Conservation (phyloP, 495 filamentous ascomycete species). For the Podospora bellae-mahoneyi region DNA sequence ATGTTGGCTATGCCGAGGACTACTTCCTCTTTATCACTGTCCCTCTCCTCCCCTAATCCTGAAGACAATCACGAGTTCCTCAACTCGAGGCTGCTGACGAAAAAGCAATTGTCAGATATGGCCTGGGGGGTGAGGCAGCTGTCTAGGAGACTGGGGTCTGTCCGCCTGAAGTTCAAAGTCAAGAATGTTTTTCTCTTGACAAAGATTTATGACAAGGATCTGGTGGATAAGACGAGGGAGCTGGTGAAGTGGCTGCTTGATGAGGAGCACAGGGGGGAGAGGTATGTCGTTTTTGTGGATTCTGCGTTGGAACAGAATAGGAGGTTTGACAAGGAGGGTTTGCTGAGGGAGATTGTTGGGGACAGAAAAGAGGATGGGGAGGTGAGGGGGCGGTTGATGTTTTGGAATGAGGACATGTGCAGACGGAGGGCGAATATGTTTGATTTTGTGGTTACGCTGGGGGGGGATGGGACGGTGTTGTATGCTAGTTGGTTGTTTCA, state of each 20-base stretch:
- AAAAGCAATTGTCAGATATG: constrained; percentile 92
- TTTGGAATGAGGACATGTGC: constrained; percentile 80
- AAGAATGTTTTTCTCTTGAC: constrained; percentile 83
- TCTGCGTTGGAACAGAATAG: constrained; percentile 64
- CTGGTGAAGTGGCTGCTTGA: constrained; percentile 83
- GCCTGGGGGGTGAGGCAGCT: constrained; percentile 90
- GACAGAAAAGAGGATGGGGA: constrained; percentile 44
- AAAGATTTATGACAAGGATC: constrained; percentile 77
- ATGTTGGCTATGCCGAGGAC: constrained; percentile 26
- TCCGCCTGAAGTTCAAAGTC: constrained; percentile 74
- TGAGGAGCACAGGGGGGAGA: constrained; percentile 56
- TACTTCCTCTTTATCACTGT: not conserved
- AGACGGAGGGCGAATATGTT: constrained; percentile 75
- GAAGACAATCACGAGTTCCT: not conserved
- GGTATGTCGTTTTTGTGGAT: constrained; percentile 79
- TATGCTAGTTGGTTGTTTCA: constrained; percentile 98
- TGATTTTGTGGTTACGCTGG: constrained; percentile 89
- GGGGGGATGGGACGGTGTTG: constrained; percentile 94
- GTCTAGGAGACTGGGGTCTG: constrained; percentile 75
- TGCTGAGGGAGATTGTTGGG: constrained; percentile 49
- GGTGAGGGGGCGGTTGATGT: constrained; percentile 61
- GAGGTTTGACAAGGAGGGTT: constrained; percentile 63
- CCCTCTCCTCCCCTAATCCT: not conserved
- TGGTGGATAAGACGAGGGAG: constrained; percentile 77
- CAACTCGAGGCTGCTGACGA: constrained; percentile 68